Conservation (phyloP, 306 rosid species). For the Delonix regia region DNA sequence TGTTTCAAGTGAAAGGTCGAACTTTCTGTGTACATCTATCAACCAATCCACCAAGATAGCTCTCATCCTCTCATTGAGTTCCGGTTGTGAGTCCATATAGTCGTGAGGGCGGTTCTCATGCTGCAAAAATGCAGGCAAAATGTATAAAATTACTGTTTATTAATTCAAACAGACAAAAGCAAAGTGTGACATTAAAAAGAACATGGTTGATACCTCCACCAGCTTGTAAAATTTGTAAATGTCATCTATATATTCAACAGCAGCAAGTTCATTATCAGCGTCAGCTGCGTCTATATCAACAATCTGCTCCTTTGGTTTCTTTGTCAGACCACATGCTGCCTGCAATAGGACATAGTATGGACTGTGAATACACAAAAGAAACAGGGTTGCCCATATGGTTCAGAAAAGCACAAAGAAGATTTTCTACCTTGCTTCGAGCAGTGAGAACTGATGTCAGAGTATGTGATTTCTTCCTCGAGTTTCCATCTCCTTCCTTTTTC, state of each 20-base stretch:
- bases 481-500: conserved; percentile 60
- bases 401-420: not conserved
- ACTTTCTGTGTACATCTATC: conserved; percentile 69
- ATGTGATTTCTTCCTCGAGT: conserved; percentile 59
- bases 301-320: conserved; percentile 65
- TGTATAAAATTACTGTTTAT: not conserved
- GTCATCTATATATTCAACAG: conserved; percentile 83
- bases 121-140: conserved; percentile 37
- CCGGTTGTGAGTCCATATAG: conserved; percentile 79
- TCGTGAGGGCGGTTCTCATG: conserved; percentile 69
- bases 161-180: not conserved
- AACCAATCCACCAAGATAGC: conserved; percentile 89
- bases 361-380: not conserved
- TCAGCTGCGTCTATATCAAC: conserved; percentile 79
- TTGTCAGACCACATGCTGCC: conserved; percentile 78
- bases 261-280: conserved; percentile 71
- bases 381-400: not conserved
- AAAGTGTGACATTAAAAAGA: not conserved
- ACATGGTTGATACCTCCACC: conserved; percentile 60
- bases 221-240: conserved; percentile 76
- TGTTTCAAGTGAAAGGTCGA: conserved; percentile 79
- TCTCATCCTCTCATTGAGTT: conserved; percentile 76
- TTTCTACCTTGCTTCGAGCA: conserved; percentile 82
- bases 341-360: conserved; percentile 30
- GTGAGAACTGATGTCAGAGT: conserved; percentile 75